Conservation (phyloP, 208 protist genomes). For the Trypanosomatidae sp. region DNA sequence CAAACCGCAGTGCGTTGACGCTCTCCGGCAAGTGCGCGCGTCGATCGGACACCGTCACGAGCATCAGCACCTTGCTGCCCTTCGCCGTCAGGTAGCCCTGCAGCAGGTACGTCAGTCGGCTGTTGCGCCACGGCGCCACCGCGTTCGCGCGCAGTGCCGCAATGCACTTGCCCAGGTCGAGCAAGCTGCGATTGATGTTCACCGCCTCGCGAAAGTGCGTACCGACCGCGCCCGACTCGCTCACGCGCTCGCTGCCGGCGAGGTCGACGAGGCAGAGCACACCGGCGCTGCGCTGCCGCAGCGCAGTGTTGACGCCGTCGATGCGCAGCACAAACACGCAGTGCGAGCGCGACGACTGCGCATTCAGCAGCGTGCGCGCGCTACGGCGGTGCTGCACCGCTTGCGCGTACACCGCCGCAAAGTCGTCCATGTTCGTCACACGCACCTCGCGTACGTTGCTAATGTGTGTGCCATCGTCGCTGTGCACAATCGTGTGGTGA, state of each 20-base stretch:
- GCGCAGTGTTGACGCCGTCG: constrained; percentile 32
- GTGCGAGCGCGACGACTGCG: constrained; percentile 86
- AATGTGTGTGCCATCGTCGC: constrained; percentile 35
- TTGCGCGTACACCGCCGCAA: constrained; percentile 40
- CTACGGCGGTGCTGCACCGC: constrained; percentile 63
- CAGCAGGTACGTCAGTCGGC: constrained; percentile 86
- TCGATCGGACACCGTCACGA: constrained; percentile 84
- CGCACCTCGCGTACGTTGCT: constrained; percentile 35
- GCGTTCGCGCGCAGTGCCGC: constrained; percentile 45
- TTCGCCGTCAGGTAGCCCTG: constrained; percentile 83
- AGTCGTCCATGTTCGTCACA: constrained; percentile 36
- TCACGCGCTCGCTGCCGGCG: constrained; percentile 89
- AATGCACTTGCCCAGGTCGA: constrained; percentile 91
- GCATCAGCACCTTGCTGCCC: constrained; percentile 87
- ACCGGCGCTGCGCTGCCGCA: constrained; percentile 65
- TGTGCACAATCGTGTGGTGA: constrained; percentile 55
- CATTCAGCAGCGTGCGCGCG: constrained; percentile 76
- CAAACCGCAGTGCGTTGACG: constrained; percentile 88
- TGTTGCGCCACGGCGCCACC: constrained; percentile 86
- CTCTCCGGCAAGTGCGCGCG: constrained; percentile 59
- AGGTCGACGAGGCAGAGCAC: constrained; percentile 88
- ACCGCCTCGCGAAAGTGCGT: constrained; percentile 83
- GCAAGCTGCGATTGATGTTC: constrained; percentile 87
- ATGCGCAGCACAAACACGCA: constrained; percentile 78
- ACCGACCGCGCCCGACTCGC: constrained; percentile 80